Conservation (phyloP, 2,329 filamentous ascomycete genomes). For the Aspergillus tamarii region DNA sequence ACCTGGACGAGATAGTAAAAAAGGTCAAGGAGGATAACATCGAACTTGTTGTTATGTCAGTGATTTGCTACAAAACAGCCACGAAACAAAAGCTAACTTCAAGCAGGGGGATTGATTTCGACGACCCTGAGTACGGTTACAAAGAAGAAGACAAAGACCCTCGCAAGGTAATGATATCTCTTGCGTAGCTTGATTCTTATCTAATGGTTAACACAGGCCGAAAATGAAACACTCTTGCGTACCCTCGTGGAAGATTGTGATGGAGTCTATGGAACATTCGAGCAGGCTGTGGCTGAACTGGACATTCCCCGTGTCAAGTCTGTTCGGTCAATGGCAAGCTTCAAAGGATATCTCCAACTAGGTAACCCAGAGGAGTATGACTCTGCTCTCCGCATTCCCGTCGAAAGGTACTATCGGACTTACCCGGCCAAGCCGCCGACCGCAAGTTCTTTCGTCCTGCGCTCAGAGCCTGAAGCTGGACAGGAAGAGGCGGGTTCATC, state of each 20-base stretch:
- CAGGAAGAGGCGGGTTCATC: constrained; percentile 59
- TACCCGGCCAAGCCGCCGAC: constrained; percentile 74
- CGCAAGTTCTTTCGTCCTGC: constrained; percentile 74
- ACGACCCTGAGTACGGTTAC: constrained; percentile 84
- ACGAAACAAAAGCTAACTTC: constrained; percentile 27
- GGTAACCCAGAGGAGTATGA: constrained; percentile 76
- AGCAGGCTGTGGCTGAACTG: constrained; percentile 80
- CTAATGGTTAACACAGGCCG: constrained; percentile 47
- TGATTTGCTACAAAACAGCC: constrained; percentile 21
- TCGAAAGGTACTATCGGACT: constrained; percentile 89
- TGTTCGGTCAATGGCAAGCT: constrained; percentile 75
- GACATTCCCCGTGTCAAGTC: constrained; percentile 75
- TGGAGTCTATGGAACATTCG: constrained; percentile 80
- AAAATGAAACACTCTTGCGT: constrained; percentile 73
- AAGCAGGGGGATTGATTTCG: constrained; percentile 83
- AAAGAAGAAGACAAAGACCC: constrained; percentile 85
- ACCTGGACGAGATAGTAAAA: constrained; percentile 67
- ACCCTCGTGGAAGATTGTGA: constrained; percentile 68
- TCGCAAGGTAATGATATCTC: constrained; percentile 60
- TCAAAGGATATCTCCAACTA: constrained; percentile 77
- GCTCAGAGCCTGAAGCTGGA: constrained; percentile 48
- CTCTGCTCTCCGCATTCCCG: constrained; percentile 76
- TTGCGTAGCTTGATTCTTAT: constrained; percentile 13
- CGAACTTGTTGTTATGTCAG: constrained; percentile 76
- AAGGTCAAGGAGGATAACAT: constrained; percentile 79